These are phyloP conservation scores for Sicyos baderoa DNA, from an alignment of 306 rosid genomes.

Conservation along the genomic window DNA sequence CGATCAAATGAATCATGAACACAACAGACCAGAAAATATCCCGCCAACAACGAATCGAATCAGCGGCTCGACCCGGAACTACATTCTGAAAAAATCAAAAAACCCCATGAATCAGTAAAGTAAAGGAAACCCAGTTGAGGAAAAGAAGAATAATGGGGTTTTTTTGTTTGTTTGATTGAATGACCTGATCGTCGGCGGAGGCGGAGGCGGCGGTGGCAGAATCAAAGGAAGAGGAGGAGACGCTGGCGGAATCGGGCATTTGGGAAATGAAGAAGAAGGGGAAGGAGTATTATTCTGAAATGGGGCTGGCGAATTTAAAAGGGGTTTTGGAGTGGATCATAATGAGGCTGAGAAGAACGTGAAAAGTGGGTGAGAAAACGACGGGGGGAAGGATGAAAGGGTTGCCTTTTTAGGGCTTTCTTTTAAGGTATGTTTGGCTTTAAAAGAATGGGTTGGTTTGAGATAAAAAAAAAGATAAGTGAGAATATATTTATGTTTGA, in stretches of 20 bases:
- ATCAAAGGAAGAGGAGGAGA: conserved; percentile 46
- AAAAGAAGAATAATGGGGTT: too few species aligned
- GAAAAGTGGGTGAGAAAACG: conserved; percentile 13
- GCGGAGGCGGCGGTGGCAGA: conserved; percentile 39
- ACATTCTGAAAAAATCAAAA: conserved; percentile 34
- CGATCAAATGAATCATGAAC: conserved; percentile 61
- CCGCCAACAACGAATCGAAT: conserved; percentile 61
- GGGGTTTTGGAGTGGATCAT: conserved; percentile 3
- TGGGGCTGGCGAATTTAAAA: conserved; percentile 2
- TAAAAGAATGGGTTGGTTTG: too few species aligned
- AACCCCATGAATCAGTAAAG: conserved; percentile 6
- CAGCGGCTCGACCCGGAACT: conserved; percentile 37
- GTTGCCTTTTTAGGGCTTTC: conserved; percentile 14
- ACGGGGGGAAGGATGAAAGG: background rate
- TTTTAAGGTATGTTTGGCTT: too few species aligned
- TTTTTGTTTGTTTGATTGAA: too few species aligned
- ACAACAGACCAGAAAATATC: conserved; percentile 81
- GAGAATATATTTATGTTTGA: too few species aligned
- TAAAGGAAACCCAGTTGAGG: background rate
- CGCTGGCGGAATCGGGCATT: conserved; percentile 55
- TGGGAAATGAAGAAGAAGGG: conserved; percentile 18
- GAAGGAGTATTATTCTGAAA: conserved; percentile 28
- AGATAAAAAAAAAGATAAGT: too few species aligned
- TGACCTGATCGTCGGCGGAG: conserved; percentile 22
- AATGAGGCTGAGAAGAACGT: conserved; percentile 12